phyloP scores from a whole-genome alignment of 2,329 filamentous ascomycete species.

The Epichloe uncinata region DNA sequence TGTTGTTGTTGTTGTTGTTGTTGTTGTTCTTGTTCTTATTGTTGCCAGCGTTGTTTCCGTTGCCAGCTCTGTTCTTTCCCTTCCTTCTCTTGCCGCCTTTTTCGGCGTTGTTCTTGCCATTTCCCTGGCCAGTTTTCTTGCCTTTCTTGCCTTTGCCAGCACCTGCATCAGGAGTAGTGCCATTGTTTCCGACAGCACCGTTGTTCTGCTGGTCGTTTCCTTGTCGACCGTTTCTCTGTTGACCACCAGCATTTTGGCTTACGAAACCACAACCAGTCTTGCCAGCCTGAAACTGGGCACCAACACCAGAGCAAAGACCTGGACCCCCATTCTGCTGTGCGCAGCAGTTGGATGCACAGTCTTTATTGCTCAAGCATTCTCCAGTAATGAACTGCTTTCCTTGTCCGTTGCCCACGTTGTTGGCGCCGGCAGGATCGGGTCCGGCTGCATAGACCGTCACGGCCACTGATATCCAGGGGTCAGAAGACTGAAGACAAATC shows the following conservation, averaged over 20 bases:
- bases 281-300: conserved; percentile 17
- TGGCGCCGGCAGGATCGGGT: conserved; percentile 9
- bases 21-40: background rate
- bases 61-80: background rate
- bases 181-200: background rate
- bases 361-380: conserved; percentile 14
- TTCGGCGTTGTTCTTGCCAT: background rate
- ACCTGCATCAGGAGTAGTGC: background rate
- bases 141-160: background rate
- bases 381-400: conserved; percentile 18
- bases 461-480: conserved; percentile 1
- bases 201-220: background rate
- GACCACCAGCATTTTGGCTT: conserved; percentile 7
- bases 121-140: background rate
- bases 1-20: too few species aligned
- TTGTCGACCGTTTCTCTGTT: background rate
- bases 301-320: conserved; percentile 18
- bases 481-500: background rate
- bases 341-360: conserved; percentile 17
- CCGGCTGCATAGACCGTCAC: conserved; percentile 7
- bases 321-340: conserved; percentile 12
- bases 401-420: conserved; percentile 13
- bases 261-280: conserved; percentile 18
- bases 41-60: background rate
- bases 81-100: background rate